Evolutionary conservation across 495 filamentous ascomycete species (phyloP), one percentile per base, ranked within the genome.

Genomic region (Aspergillus steynii): DNA sequence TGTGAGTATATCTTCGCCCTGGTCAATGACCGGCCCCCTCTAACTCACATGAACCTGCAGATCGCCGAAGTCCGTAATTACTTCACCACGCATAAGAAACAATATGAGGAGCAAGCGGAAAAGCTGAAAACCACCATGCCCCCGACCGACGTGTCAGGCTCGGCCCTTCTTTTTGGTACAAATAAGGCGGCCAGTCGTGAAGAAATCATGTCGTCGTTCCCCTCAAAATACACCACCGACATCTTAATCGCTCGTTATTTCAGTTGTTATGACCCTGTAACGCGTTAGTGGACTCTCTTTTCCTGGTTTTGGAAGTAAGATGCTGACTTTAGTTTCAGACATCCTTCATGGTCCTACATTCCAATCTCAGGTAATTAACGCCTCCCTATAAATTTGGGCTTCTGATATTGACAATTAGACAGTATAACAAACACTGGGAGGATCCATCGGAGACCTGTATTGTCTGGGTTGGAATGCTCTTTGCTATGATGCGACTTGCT

Each of bases 11-110:
- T 66, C 25, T 26, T 25, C 2, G 45, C 61, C 60, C 12, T 29
- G 61, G 25, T 56, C 58, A 65, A 61, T 54, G 47, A 20, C 5
- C 47, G 15, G 15, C 32, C 49, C 20, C 27, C 60, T 62, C 54
- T 63, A 64, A 57, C 57, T 59, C 37, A 32, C 29, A 52, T n/a
- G 61, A 66, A 53, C 2, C 14, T 55, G 56, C 70, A 92, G 88
- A 96, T 99, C 59, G 79, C 90, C 29, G 95, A 99, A 80, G 94
- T 99, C 37, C 93, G 92, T 66, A 93, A 88, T 72, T 97, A 91
- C 74, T 99, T 95, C 67, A 59, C 70, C 20, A 82, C 85, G 47
- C 88, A 90, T 70, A 88, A 86, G 65, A 88, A 89, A 63, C 85
- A 88, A 61, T 82, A 83, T 51, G 85, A 89, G 61, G 85, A 86